Base-by-base conservation (phyloP, 495 filamentous ascomycete genomes). In the Aspergillus nidulans region DNA sequence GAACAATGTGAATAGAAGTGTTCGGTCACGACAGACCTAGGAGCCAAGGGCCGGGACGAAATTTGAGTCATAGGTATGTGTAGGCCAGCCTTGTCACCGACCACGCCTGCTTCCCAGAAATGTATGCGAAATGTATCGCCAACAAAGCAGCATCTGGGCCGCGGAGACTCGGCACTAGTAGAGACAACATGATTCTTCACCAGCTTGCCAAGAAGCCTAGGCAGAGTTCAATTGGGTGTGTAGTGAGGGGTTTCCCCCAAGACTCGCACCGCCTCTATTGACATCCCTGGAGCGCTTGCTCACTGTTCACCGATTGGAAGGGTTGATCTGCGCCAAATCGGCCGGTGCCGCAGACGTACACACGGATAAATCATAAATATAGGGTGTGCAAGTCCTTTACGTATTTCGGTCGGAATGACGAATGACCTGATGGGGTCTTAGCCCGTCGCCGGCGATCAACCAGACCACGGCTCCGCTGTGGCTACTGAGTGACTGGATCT, bases 161-260 rank as follows among this genome's bases (percentile, higher is more conserved):
- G 9, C 30, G 30, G 30, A 12, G 15, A 34, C 15, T n/a, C n/a
- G n/a, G 30, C 30, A 16, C 39, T 16, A 6, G 19, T 19, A 6
- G 10, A 3, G 42, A 26, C 25, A n/a, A 26, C n/a, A 28, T 30
- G 44, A 25, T n/a, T 49, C 47, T 49, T 49, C 47, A 39, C 47
- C 24, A 32, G 47, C 2, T 25, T 32, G 47, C 47, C 47, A 39
- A 49, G 47, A 13, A 39, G 47, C 30, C 15, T 21, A 49, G 19
- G 47, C 32, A 34, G 32, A 38, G 12, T n/a, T 19, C 47, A 49
- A 49, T 49, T 49, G 47, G 47, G 47, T n/a, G 24, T 38, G 12
- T 4, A 10, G 16, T 38, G 47, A 49, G 47, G 47, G 47, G 47
- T 49, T 49, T 32, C 26, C n/a, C 32, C 47, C 46, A 30, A 34